These are phyloP conservation scores for Malus hybrid DNA, from an alignment of 331 rosid species.

Conservation along the genomic window DNA sequence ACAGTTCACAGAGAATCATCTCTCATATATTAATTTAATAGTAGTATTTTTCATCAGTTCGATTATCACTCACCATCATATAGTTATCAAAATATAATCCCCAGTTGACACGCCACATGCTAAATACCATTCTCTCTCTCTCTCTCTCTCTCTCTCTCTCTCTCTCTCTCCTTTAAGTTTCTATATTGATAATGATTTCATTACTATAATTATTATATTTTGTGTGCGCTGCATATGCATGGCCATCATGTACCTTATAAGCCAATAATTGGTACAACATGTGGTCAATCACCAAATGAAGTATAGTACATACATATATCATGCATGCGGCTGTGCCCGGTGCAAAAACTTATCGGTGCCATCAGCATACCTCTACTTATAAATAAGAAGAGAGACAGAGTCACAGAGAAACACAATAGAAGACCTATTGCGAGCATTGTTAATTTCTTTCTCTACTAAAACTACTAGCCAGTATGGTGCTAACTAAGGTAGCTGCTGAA, in stretches of 20 bases:
- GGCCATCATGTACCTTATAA: slow-evolving; percentile 5
- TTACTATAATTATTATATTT: background rate
- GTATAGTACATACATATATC: slow-evolving; percentile 2
- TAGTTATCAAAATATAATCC: too few relatives aligned
- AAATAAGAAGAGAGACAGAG: slow-evolving; percentile 2
- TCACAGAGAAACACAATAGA: slow-evolving; percentile 6
- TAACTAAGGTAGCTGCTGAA: slow-evolving; percentile 53
- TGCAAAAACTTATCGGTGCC: slow-evolving; percentile 25
- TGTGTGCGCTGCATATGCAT: background rate
- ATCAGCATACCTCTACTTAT: slow-evolving; percentile 29
- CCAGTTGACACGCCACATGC: background rate
- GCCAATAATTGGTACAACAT: slow-evolving; percentile 27
- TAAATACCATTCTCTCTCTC: background rate
- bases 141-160: background rate
- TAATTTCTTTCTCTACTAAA: background rate
- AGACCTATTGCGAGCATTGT: background rate
- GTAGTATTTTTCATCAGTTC: background rate
- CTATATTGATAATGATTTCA: background rate
- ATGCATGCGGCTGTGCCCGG: slow-evolving; percentile 15
- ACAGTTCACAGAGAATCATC: background rate
- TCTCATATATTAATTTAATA: background rate
- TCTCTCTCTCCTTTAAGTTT: background rate
- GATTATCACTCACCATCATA: too few relatives aligned
- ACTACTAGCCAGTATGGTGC: slow-evolving; percentile 30
- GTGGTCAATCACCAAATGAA: slow-evolving; percentile 16